Conservation (phyloP, 129 eudicot genomes). For the Cynara cardunculus region DNA sequence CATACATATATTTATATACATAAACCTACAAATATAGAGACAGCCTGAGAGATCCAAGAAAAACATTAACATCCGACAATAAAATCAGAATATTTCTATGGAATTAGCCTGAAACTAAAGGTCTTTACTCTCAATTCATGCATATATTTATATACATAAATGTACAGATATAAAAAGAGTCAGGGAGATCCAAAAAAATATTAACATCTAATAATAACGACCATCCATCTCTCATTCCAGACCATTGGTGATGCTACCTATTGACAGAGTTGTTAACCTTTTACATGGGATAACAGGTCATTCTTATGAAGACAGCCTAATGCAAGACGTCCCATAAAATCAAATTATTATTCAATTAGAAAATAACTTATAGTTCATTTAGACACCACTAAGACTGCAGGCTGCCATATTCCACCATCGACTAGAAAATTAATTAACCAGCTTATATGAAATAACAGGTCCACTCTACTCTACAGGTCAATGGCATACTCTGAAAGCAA, state of each 20-base stretch:
- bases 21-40: background rate
- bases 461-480: constrained; percentile 3
- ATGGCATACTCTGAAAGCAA: background rate
- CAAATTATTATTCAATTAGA: background rate
- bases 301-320: background rate
- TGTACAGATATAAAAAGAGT: background rate
- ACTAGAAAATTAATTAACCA: background rate
- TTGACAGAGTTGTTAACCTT: background rate
- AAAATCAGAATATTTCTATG: background rate
- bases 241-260: constrained; percentile 9
- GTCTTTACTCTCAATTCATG: background rate
- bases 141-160: constrained; percentile 8
- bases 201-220: background rate
- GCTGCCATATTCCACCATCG: background rate
- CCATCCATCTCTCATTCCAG: constrained; percentile 9
- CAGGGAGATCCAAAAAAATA: background rate
- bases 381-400: background rate
- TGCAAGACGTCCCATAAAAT: background rate
- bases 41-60: background rate
- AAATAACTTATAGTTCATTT: background rate
- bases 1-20: constrained; percentile 11
- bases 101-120: constrained; percentile 3
- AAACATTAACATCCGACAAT: background rate
- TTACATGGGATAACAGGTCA: background rate
- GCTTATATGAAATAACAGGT: constrained; percentile 9